Conservation (phyloP, 2,329 filamentous ascomycete genomes). For the Penicillium sp. region DNA sequence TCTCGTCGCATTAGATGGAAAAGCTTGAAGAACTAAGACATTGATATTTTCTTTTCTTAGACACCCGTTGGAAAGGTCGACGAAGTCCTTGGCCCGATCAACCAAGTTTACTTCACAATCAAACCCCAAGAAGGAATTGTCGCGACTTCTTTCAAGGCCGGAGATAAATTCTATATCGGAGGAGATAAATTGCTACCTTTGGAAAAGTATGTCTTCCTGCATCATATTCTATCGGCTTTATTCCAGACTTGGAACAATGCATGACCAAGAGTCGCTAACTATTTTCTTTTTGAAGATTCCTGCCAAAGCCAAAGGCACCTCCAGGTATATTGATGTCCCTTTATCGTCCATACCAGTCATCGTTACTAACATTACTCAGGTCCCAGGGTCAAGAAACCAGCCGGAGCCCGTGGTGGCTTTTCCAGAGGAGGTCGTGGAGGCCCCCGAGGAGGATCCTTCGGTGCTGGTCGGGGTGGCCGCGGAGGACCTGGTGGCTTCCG, state of each 20-base stretch:
- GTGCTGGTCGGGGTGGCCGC: slow-evolving; percentile 35
- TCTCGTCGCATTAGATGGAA: not conserved
- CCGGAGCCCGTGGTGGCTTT: slow-evolving; percentile 53
- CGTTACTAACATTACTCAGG: slow-evolving; percentile 43
- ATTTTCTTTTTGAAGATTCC: slow-evolving; percentile 56
- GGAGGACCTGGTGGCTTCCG: slow-evolving; percentile 14
- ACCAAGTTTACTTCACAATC: slow-evolving; percentile 97
- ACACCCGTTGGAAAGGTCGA: slow-evolving; percentile 93
- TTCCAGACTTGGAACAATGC: not conserved
- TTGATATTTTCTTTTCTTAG: slow-evolving; percentile 35
- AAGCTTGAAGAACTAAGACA: not conserved
- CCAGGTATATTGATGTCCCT: slow-evolving; percentile 38
- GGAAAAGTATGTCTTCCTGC: slow-evolving; percentile 60
- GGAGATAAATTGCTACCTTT: slow-evolving; percentile 91
- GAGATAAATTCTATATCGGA: slow-evolving; percentile 96
- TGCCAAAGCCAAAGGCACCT: slow-evolving; percentile 82
- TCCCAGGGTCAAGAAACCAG: slow-evolving; percentile 65
- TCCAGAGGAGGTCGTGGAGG: slow-evolving; percentile 49
- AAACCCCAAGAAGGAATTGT: slow-evolving; percentile 96
- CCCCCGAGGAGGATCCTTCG: slow-evolving; percentile 39
- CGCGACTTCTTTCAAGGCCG: slow-evolving; percentile 87
- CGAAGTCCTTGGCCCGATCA: slow-evolving; percentile 94
- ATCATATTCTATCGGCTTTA: slow-evolving; percentile 1
- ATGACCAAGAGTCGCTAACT: slow-evolving; percentile 6
- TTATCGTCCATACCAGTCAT: slow-evolving; percentile 7